phyloP scores from a whole-genome alignment of 108 stramenopile genomes.

The Stephanodiscus triporus region DNA sequence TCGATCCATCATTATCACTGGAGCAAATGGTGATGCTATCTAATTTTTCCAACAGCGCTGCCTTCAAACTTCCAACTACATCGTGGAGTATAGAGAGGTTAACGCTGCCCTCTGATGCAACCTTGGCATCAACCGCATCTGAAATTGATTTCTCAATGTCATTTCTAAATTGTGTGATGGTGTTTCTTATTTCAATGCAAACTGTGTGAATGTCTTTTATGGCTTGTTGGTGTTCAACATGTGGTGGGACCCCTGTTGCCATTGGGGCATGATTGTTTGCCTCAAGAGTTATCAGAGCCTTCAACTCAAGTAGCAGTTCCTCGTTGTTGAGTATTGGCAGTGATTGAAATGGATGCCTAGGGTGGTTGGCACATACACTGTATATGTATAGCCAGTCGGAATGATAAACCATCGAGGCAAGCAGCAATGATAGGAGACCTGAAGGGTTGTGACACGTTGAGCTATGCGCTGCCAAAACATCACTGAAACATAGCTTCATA shows the following conservation, averaged over 20 bases:
- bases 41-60: slow-evolving; percentile 6
- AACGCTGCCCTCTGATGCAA: slow-evolving; percentile 15
- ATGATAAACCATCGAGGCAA: slow-evolving; percentile 48
- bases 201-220: slow-evolving; percentile 13
- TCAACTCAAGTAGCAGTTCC: slow-evolving; percentile 28
- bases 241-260: slow-evolving; percentile 46
- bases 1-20: neutral
- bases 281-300: slow-evolving; percentile 25
- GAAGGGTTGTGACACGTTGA: slow-evolving; percentile 14
- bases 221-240: slow-evolving; percentile 11
- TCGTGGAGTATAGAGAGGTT: slow-evolving; percentile 2
- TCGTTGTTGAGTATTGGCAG: slow-evolving; percentile 25
- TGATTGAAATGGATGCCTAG: slow-evolving; percentile 32
- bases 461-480: neutral
- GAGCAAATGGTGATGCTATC: neutral
- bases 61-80: neutral
- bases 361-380: slow-evolving; percentile 6
- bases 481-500: slow-evolving; percentile 3
- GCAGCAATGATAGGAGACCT: slow-evolving; percentile 20
- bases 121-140: slow-evolving; percentile 23
- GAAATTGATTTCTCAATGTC: slow-evolving; percentile 8
- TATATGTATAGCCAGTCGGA: slow-evolving; percentile 32
- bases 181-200: neutral
- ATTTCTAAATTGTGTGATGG: slow-evolving; percentile 3
- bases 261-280: slow-evolving; percentile 26